These are phyloP conservation scores for Microascus cirrosus DNA, from an alignment of 2,329 filamentous ascomycete species.

Conservation along the genomic window DNA sequence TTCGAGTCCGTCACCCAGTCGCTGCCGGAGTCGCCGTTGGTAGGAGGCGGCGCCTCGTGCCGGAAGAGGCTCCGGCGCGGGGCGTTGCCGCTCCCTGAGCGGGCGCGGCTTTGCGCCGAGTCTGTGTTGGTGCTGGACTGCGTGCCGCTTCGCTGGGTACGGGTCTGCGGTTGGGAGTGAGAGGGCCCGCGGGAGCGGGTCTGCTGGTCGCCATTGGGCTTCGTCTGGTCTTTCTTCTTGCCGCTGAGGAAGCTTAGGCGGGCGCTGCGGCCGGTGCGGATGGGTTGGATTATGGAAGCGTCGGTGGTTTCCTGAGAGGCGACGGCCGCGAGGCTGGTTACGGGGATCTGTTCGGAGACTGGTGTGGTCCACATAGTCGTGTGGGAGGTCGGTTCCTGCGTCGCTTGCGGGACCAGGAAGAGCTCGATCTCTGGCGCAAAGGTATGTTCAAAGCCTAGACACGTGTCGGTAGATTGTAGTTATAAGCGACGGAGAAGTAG, in stretches of 20 bases:
- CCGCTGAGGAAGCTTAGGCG: slow-evolving; percentile 47
- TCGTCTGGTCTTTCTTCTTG: slow-evolving; percentile 29
- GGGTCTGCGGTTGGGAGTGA: neutral
- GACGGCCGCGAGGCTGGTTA: slow-evolving; percentile 20
- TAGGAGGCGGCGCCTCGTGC: neutral
- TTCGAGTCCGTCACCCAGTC: slow-evolving; percentile 13
- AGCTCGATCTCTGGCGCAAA: slow-evolving; percentile 56
- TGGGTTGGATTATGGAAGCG: slow-evolving; percentile 28
- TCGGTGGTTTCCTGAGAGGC: slow-evolving; percentile 18
- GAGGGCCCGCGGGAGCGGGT: neutral
- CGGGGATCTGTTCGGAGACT: slow-evolving; percentile 23
- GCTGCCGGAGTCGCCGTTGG: slow-evolving; percentile 10
- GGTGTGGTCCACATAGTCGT: slow-evolving; percentile 37
- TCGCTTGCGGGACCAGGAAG: slow-evolving; percentile 22
- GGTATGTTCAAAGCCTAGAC: slow-evolving; percentile 45
- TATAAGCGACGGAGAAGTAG: neutral
- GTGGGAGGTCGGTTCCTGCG: slow-evolving; percentile 26
- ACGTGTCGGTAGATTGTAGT: neutral
- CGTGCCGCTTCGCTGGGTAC: neutral
- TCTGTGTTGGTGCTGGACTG: neutral
- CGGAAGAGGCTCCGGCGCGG: neutral
- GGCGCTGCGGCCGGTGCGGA: slow-evolving; percentile 28
- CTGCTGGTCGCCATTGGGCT: slow-evolving; percentile 17
- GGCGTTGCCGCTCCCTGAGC: neutral
- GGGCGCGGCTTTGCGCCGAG: neutral